phyloP scores from a whole-genome alignment of 1,284 basidiomycete genomes.

The Cutaneotrichosporon sp. region DNA sequence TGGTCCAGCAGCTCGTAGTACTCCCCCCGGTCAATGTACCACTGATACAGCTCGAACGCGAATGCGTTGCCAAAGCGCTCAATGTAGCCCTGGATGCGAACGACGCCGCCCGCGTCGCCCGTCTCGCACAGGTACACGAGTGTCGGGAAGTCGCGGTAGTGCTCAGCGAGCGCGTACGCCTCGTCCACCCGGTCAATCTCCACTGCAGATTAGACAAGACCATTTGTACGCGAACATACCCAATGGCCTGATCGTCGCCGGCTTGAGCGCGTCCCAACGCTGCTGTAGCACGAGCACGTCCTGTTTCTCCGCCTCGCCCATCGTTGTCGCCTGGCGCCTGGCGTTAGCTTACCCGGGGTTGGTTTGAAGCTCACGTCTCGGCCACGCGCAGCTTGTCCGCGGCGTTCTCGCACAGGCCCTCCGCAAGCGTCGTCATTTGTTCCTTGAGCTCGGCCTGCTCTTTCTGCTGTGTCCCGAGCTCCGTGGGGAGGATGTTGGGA shows the following conservation, averaged over 20 bases:
- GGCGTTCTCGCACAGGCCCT: conserved; percentile 63
- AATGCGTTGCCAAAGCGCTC: conserved; percentile 76
- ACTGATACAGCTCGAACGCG: conserved; percentile 78
- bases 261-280: conserved; percentile 38
- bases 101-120: conserved; percentile 27
- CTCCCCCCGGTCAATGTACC: conserved; percentile 52
- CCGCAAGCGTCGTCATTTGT: conserved; percentile 68
- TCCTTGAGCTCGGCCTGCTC: conserved; percentile 47
- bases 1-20: conserved; percentile 69
- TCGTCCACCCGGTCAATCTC: conserved; percentile 61
- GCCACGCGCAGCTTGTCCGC: conserved; percentile 61
- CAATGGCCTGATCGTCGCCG: conserved; percentile 41
- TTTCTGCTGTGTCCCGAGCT: conserved; percentile 21
- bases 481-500: conserved; percentile 8
- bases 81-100: conserved; percentile 60
- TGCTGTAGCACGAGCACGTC: conserved; percentile 31
- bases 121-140: conserved; percentile 72
- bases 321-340: conserved; percentile 12
- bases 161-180: conserved; percentile 76
- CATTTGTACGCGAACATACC: conserved; percentile 21
- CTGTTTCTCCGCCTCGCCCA: conserved; percentile 24
- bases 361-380: conserved; percentile 23
- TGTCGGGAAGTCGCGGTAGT: conserved; percentile 75
- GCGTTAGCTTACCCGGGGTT: conserved; percentile 35
- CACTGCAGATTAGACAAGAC: conserved; percentile 48